These are phyloP conservation scores for Akanthomyces uredinophilus DNA, from an alignment of 2,329 filamentous ascomycete genomes.

Conservation along the genomic window DNA sequence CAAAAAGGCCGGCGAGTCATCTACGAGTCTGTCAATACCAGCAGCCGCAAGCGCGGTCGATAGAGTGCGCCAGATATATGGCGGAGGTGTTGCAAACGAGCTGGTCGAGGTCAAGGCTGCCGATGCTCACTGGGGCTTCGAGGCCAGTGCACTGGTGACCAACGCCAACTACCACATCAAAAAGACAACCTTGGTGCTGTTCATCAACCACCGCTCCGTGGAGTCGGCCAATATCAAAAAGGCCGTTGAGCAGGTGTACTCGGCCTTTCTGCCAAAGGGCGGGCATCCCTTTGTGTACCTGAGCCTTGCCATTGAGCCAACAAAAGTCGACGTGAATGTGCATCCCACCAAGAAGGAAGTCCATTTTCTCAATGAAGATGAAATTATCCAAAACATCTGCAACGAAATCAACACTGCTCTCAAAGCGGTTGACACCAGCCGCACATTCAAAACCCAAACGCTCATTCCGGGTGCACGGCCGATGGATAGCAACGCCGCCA, in stretches of 20 bases:
- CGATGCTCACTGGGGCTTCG: conserved; percentile 79
- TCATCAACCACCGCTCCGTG: conserved; percentile 94
- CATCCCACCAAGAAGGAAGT: conserved; percentile 97
- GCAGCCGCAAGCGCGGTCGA: conserved; percentile 68
- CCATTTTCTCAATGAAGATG: conserved; percentile 95
- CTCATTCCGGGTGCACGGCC: conserved; percentile 63
- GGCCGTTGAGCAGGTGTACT: conserved; percentile 85
- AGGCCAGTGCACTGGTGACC: conserved; percentile 72
- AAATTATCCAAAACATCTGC: conserved; percentile 85
- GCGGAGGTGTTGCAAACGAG: conserved; percentile 78
- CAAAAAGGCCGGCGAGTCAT: conserved; percentile 90
- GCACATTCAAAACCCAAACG: conserved; percentile 91
- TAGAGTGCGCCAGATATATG: conserved; percentile 86
- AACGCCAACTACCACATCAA: conserved; percentile 96
- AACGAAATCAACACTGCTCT: conserved; percentile 71
- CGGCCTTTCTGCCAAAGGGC: conserved; percentile 82
- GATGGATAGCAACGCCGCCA: conserved; percentile 24
- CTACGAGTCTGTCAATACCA: conserved; percentile 74
- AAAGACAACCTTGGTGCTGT: conserved; percentile 78
- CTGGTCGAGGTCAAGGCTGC: conserved; percentile 69
- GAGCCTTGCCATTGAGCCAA: conserved; percentile 86
- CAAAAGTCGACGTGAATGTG: conserved; percentile 91
- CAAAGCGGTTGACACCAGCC: conserved; percentile 83
- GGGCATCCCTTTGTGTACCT: conserved; percentile 93
- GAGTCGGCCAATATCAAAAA: conserved; percentile 87